phyloP scores from a whole-genome alignment of 371 early-diverging fungal genomes.

The Actinomucor elegans region DNA sequence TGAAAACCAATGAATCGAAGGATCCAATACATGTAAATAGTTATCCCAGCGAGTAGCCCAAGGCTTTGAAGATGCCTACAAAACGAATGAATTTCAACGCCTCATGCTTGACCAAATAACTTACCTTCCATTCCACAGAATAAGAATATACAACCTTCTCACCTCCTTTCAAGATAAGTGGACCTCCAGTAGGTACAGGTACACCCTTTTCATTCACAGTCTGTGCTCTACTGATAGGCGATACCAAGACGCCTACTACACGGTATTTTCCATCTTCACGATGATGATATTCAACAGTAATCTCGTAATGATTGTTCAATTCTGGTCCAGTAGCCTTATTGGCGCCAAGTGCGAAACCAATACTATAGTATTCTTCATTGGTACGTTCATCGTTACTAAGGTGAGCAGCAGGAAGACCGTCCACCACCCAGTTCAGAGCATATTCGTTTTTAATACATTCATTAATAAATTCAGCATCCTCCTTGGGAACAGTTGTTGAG shows the following conservation, averaged over 20 bases:
- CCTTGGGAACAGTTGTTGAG: constrained; percentile 54
- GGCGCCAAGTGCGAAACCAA: constrained; percentile 79
- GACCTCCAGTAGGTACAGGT: constrained; percentile 34
- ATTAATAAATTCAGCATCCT: constrained; percentile 85
- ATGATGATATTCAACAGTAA: constrained; percentile 82
- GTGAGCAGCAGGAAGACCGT: constrained; percentile 90
- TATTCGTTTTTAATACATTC: constrained; percentile 82
- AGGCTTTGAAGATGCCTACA: constrained; percentile 56
- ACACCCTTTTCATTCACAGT: constrained; percentile 37
- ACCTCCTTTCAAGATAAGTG: constrained; percentile 49
- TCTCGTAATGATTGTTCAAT: constrained; percentile 87
- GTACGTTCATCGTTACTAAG: constrained; percentile 59
- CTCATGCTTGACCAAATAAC: too few species aligned
- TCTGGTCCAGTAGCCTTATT: not conserved
- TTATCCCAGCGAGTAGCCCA: constrained; percentile 97
- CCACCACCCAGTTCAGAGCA: constrained; percentile 84
- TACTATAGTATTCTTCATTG: constrained; percentile 62
- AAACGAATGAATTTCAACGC: too few species aligned
- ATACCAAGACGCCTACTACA: constrained; percentile 87
- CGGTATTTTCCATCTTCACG: constrained; percentile 61
- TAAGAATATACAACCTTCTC: constrained; percentile 78
- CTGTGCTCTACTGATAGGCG: constrained; percentile 57
- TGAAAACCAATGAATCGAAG: constrained; percentile 73
- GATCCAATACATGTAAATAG: constrained; percentile 81
- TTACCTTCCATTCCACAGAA: constrained; percentile 80